Evolutionary conservation across 257 asterid species (phyloP), one percentile per base, ranked within the genome.

Genomic region (Nicotiana knightiana): DNA sequence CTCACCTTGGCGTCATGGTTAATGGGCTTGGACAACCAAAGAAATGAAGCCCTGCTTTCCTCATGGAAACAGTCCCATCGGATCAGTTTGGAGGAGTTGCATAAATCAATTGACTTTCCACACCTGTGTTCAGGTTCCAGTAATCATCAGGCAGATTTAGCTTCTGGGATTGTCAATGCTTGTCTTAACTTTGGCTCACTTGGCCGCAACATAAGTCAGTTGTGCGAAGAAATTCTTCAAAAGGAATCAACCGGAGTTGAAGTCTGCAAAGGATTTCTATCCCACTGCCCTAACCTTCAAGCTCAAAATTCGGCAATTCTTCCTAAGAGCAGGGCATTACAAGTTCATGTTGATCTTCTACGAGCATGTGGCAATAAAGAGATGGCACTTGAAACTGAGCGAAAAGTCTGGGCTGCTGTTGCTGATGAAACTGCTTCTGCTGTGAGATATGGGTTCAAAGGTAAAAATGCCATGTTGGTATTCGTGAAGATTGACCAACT

Each of bases 351-450:
- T 80, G 99, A 93, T 92, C 95, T 94, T 87, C 87, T 93, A 81
- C 88, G 89, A 82, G 95, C 91, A 55, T 96, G 97, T 86, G 85
- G 86, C 84, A 90, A 88, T 58, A 92, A 89, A 83, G 76, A 79
- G 85, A 81, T 82, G 91, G 97, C 94, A 81, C 86, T 89, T 81
- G 90, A 86, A 86, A 75, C 91, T 83, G 93, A 94, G 89, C 93
- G 86, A 81, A 87, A 86, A 73, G 97, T 94, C 7, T 91, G 99
- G 97, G 89, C 91, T 77, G 93, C 99, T 62, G 93, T 96, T 85
- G 92, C 97, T 84, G 90, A 91, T 82, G 98, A 94, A 92, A 96
- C 99, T 84, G 97, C 99, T 83, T 85, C 93, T 68, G 97, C 99
- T 32, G 98, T 94, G 87, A 91, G 95, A 86, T 92, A 93, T 55